Base-by-base conservation (phyloP, 169 alveolate genomes). In the Cytauxzoon felis region DNA sequence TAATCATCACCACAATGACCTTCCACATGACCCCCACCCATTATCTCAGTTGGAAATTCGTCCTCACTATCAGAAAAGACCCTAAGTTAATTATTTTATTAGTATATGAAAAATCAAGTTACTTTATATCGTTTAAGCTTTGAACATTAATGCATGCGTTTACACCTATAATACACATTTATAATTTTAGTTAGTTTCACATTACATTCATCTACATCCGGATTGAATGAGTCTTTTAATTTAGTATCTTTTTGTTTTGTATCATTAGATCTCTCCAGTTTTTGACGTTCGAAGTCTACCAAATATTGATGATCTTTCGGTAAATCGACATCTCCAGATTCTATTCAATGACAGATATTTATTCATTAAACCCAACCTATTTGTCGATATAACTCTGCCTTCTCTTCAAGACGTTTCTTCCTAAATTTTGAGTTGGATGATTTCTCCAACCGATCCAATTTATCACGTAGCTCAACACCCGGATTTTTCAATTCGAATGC, bases 401-500 rank as follows among this genome's bases (percentile, higher is more conserved):
- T 73, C 29, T 57, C 64, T 42, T 51, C 78, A 36, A 73, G 63
- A 21, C 78, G 67, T 19, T 33, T 60, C 7, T 79, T 42, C 41
- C 68, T 36, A 16, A 59, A 34, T 21, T 23, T 32, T 16, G 50
- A 24, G 8, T 47, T 27, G 33, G 65, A 5, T 8, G 78, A 59
- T n/a, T 63, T 16, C 34, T 53, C 67, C 30, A 40, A 34, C 61
- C 71, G 49, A 65, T 73, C 84, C 16, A 73, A 63, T 3, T 59
- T 67, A 43, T 73, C 65, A 32, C 84, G 71, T n/a, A 63, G 65
- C 53, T 73, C 84, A 23, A 73, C 84, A 29, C 84, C 84, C 11
- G 84, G 84, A 34, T 73, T 73, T 30, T 51, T 53, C 19, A 24
- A 36, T n/a, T 34, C 79, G 24, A 73, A 73, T 3, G 63, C 64